Base-by-base conservation (phyloP, 2,329 filamentous ascomycete genomes). In the Saccharata proteae region DNA sequence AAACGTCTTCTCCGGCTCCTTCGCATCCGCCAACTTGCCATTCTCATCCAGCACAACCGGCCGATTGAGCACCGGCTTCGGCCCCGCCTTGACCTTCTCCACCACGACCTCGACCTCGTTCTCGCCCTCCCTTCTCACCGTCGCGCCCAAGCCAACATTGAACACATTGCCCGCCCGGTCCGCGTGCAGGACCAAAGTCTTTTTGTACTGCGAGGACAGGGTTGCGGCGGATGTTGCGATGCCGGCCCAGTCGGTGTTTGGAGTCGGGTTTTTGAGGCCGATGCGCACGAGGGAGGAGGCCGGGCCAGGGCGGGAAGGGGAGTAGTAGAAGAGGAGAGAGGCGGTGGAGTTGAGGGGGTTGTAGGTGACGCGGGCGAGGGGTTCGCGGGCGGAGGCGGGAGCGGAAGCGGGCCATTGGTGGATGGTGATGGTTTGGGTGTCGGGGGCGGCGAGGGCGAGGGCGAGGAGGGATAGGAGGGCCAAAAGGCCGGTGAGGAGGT, bases 1-100 rank as follows among this genome's bases (percentile, higher is more conserved):
- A 40, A 67, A 66, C 3, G 52, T 53, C 55, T 65, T 66, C 45
- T 67, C 59, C 6, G 53, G 52, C 44, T 62, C 60, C 40, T 60
- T 52, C 13, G 37, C 46, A 4, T 53, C 47, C 11, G 48, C 58
- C 29, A 74, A 59, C 40, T 58, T 61, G 0, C 74, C 73, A 28
- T 64, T 59, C 16, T 67, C 64, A 42, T 71, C 71, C 39, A 71
- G 55, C 32, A 69, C 54, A 30, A 70, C 63, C 1, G 70, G 69
- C 27, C 64, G 70, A 37, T 71, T 66, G 44, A 67, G 40, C 4
- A 52, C 45, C 7, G 61, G 59, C 39, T 54, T 51, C 1, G 60
- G 57, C 2, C 61, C 62, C 13, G 40, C 40, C 26, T 38, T 43
- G 28, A 52, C 52, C 43, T 45, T 50, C 29, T 58, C 48, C 7